Base-by-base conservation (phyloP, 371 early-diverging fungal genomes). In the Fennellomyces sp. region DNA sequence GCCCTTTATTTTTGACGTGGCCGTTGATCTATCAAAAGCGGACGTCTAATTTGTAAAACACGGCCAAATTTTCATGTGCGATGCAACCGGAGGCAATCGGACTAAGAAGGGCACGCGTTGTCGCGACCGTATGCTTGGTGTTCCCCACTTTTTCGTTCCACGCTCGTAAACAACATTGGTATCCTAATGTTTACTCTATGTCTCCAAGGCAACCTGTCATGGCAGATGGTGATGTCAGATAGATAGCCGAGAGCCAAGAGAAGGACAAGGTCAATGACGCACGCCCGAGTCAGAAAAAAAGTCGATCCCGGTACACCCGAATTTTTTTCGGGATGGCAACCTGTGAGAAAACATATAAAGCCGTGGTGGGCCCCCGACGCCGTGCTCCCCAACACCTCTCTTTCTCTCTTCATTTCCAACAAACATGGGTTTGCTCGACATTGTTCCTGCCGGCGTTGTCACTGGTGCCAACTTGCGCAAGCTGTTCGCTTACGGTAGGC, bases 391-490 rank as follows among this genome's bases (percentile, higher is more conserved):
- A 5, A 39, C 29, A 36, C 36, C 56, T 47, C 25, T 50, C 28
- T 25, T 28, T 51, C 31, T 56, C 17, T 39, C 38, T 41, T 23
- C 30, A n/a, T 28, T 23, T 49, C 58, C 66, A 3, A 56, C 68
- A 55, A 80, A 61, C 65, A 88, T 88, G 88, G 91, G 90, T 80
- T 64, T 93, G 55, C 83, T 89, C 64, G 89, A 88, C 71, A 84
- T 92, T 68, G 89, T 94, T 70, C 91, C 92, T 62, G 81, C 93
- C 73, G 95, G 95, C 61, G 94, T 95, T 72, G 78, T 95, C 69
- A 91, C 94, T 60, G 95, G 95, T 63, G 88, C 94, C 70, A 81
- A 93, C 73, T 83, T 94, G 66, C 83, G 84, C 74, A 94, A 94
- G 87, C 74, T 94, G 60, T 91, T 91, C 60, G 79, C 85, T 62